Base-by-base conservation (phyloP, 176 grass and related monocot species). In the Triticum turgidum region DNA sequence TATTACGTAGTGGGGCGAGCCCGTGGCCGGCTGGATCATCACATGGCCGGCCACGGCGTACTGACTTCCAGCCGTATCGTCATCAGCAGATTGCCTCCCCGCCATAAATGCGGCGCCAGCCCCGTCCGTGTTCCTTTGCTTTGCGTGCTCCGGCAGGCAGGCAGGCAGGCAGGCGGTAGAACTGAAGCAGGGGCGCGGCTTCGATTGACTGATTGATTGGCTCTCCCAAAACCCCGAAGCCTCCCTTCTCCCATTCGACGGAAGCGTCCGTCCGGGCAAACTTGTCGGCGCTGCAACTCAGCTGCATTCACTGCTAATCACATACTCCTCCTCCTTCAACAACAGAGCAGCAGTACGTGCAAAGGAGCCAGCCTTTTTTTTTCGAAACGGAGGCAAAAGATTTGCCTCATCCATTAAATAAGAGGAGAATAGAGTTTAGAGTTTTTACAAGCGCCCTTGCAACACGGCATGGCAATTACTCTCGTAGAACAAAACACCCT, bases 231-330 rank as follows among this genome's bases (percentile, higher is more conserved):
- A 7, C 37, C 11, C 1, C 34, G 1, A 78, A 33, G 69, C 21
- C 41, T 27, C 15, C 9, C 30, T 24, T 27, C 11, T 5, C 22
- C 41, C 6, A 29, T 81, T 78, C 56, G 33, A 69, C 20, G 11
- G 68, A 75, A 76, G 32, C 21, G 45, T 0, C 45, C 39, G 71
- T 52, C 51, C 73, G 2, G 49, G 61, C 22, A 80, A 69, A 79
- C 10, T 3, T 83, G 72, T 72, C 84, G 65, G 52, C 54, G 9
- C 29, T 34, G 58, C 44, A 65, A 15, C n/a, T 33, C 56, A 59
- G 7, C 17, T 8, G 65, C 84, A 73, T 87, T 86, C 34, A 79
- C 49, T 47, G 44, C 11, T 24, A 21, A 71, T 64, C 29, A 44
- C 15, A 9, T 27, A 11, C 49, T 52, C 49, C 49, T 15, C 14